Percentiles rank a stretch among this genome's conserved stretches.
These are phyloP conservation scores for Paramyrothecium sp. DNA, from an alignment of 2,329 filamentous ascomycete genomes.

Conservation along the genomic window DNA sequence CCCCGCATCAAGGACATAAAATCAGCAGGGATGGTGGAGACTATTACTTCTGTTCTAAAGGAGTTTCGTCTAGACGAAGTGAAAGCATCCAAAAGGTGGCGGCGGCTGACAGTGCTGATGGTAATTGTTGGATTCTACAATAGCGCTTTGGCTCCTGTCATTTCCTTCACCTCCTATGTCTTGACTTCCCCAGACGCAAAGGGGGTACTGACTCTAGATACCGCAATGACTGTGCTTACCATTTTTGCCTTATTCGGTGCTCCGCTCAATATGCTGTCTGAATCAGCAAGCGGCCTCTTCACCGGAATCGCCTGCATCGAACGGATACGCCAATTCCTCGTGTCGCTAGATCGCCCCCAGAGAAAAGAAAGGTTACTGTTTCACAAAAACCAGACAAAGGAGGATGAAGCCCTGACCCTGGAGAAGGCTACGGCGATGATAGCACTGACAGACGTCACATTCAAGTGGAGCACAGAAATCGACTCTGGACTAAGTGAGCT, in stretches of 20 bases:
- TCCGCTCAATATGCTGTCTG: not conserved
- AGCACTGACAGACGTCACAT: not conserved
- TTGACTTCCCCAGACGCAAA: not conserved
- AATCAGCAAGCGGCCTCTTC: not conserved
- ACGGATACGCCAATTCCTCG: not conserved
- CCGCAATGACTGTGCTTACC: not conserved
- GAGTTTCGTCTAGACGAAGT: not conserved
- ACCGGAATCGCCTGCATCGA: not conserved
- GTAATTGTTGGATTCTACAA: not conserved
- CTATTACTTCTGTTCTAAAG: not conserved
- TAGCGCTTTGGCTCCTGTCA: not conserved
- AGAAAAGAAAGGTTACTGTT: not conserved
- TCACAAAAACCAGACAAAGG: not conserved
- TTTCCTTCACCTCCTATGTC: not conserved
- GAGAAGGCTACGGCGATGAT: not conserved
- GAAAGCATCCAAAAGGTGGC: not conserved
- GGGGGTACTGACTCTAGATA: not conserved
- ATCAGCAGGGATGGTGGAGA: constrained; percentile 9
- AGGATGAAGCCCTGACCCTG: not conserved
- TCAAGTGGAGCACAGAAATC: not conserved
- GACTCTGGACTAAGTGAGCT: not conserved
- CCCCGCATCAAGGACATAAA: constrained; percentile 4
- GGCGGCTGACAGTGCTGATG: not conserved
- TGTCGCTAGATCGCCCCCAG: not conserved
- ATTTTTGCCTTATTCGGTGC: not conserved